Evolutionary conservation across 345 rosid genomes (phyloP), one percentile per base, ranked within the genome.

Genomic region (Sisymbrium altissimum): DNA sequence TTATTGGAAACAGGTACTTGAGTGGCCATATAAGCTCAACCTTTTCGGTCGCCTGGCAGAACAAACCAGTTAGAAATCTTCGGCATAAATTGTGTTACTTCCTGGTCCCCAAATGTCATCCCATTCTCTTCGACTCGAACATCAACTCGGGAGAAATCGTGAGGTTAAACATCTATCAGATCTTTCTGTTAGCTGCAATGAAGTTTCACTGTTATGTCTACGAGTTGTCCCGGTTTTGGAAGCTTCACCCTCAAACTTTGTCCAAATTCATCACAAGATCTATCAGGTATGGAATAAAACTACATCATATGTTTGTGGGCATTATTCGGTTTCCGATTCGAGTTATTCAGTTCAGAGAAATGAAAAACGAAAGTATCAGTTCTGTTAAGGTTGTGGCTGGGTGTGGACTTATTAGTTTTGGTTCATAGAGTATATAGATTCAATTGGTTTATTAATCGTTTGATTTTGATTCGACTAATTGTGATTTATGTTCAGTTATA

Each of bases 151-250:
- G 82, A 33, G 82, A 74, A 15, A 83, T 85, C 21, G 87, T 86
- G 48, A 84, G 91, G 84, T 73, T 93, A 79, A 93, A 93, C 74
- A 78, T 89, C 83, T 91, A 87, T 79, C 97, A 93, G 82, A 78
- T 81, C 49, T 89, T 93, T 70, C 65, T 93, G 78, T 61, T 91
- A 66, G 82, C 87, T 72, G 97, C 96, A 17, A 91, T 93, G 96
- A 93, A 91, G 71, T 89, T 83, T 72, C 97, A 88, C 55, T 85
- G 96, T 74, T 86, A 86, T 64, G 66, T 83, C 32, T 77, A 84
- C 7, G 86, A 85, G 49, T 58, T 89, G 75, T 84, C 85, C 3
- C 75, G 78, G 73, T 76, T 83, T 40, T 86, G 89, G 87, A 81
- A 78, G 71, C 72, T 87, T 43, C 40, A 32, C 2, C 67, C 89